Evolutionary conservation across 202 grass and related monocot species (phyloP).

Genomic region (Panicum virgatum): DNA sequence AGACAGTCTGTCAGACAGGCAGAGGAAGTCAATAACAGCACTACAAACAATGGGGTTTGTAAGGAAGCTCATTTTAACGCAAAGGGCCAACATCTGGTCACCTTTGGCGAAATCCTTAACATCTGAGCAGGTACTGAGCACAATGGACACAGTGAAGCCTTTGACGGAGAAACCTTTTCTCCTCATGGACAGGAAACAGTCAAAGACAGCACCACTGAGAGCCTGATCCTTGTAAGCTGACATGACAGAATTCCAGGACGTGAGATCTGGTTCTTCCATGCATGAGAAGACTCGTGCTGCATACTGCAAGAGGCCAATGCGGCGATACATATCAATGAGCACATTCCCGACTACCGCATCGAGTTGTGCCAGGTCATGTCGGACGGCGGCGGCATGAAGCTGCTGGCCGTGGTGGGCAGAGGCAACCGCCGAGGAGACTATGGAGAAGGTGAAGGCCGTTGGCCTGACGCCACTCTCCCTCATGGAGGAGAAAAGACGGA

Average conservation of each 20-base stretch:
- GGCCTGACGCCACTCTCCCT: conserved; percentile 46
- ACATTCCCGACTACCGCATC: conserved; percentile 57
- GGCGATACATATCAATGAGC: conserved; percentile 75
- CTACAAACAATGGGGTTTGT: conserved; percentile 72
- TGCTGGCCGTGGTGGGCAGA: conserved; percentile 42
- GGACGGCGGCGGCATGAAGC: conserved; percentile 58
- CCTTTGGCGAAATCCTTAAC: conserved; percentile 53
- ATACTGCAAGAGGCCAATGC: conserved; percentile 45
- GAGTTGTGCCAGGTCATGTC: conserved; percentile 34
- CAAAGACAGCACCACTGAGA: conserved; percentile 38
- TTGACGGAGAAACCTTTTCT: conserved; percentile 53
- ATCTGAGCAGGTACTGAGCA: conserved; percentile 59
- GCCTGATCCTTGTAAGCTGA: conserved; percentile 58
- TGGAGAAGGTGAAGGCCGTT: conserved; percentile 82
- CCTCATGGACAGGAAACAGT: conserved; percentile 57
- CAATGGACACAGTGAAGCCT: conserved; percentile 56
- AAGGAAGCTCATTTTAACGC: conserved; percentile 64
- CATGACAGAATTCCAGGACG: conserved; percentile 78
- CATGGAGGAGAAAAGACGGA: conserved; percentile 45
- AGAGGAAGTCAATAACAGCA: conserved; percentile 67
- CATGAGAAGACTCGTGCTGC: conserved; percentile 51
- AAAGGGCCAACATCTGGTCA: conserved; percentile 69
- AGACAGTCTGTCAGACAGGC: conserved; percentile 60
- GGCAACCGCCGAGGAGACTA: conserved; percentile 43
- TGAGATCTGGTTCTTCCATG: conserved; percentile 59